Base-by-base conservation (phyloP, 2,329 filamentous ascomycete species). In the Sarocladium strictum region DNA sequence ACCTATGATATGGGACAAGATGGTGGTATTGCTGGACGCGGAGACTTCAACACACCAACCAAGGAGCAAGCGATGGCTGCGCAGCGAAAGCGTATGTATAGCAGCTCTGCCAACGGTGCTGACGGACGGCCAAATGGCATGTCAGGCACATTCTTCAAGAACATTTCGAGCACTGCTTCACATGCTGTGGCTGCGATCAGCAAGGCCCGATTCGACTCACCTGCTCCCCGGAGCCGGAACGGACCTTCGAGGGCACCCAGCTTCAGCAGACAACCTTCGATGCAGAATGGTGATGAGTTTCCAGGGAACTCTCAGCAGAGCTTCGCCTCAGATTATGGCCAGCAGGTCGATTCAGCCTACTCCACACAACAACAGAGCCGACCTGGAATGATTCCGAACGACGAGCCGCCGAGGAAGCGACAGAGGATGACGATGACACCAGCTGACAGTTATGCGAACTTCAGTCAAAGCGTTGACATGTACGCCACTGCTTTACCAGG, bases 51-150 rank as follows among this genome's bases (percentile, higher is more conserved):
- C 64, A 97, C 94, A 0, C 94, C 94, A 0, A 99, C 94, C 35
- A 99, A 99, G 71, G 94, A 97, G 71, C 94, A 97, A 71, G 94
- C 94, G 57, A 96, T 97, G 92, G 94, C 94, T 11, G 93, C 93
- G 4, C 87, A 91, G 71, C 78, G 94, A 61, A 97, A 99, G 70
- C 84, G 93, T 60, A 84, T 97, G 71, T 97, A 97, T 72, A 96
- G 87, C 60, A 96, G 87, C 60, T 67, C 71, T 9, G 66, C 62
- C 32, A 79, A 83, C 49, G 50, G 50, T 27, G 29, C 47, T 4
- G 90, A 96, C 56, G 83, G 79, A 50, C 81, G 90, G 51, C 73
- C 78, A 12, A 84, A 83, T 62, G 84, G 81, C 64, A 62, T 84
- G 63, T 85, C 88, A 47, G 92, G 91, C 17, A 97, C 94, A 1